Evolutionary conservation across 2,329 filamentous ascomycete species (phyloP).

Genomic region (Davidsoniella eucalypti): DNA sequence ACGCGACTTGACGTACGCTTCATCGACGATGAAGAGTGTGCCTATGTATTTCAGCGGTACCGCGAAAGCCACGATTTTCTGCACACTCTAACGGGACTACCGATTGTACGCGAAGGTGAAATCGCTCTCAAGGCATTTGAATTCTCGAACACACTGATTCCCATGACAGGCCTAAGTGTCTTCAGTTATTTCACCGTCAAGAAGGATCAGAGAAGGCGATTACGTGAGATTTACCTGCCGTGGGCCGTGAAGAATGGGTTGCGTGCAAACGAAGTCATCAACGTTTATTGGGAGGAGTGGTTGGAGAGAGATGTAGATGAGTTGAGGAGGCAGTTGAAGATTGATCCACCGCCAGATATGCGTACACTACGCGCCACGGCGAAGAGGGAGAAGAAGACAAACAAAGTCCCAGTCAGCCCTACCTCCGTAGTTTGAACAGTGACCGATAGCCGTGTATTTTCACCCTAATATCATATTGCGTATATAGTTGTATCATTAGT

Average conservation of each 20-base stretch:
- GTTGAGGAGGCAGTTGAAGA: slow-evolving; percentile 56
- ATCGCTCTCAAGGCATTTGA: slow-evolving; percentile 96
- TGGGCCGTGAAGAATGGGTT: slow-evolving; percentile 83
- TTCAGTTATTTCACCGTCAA: slow-evolving; percentile 79
- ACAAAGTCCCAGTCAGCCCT: not conserved
- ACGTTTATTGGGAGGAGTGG: slow-evolving; percentile 96
- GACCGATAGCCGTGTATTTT: not conserved
- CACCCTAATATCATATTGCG: not conserved
- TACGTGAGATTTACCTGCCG: slow-evolving; percentile 62
- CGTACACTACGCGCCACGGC: slow-evolving; percentile 57
- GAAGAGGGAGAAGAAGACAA: slow-evolving; percentile 46
- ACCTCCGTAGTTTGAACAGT: not conserved
- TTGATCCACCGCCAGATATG: slow-evolving; percentile 80
- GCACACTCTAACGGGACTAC: slow-evolving; percentile 82
- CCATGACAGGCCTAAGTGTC: slow-evolving; percentile 83
- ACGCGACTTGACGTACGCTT: slow-evolving; percentile 70
- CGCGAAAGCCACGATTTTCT: slow-evolving; percentile 97
- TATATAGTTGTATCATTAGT: no score
- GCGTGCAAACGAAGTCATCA: slow-evolving; percentile 64
- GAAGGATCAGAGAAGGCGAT: slow-evolving; percentile 57
- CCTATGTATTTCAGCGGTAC: slow-evolving; percentile 97
- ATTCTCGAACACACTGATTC: slow-evolving; percentile 83
- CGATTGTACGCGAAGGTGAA: slow-evolving; percentile 86
- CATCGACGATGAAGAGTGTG: slow-evolving; percentile 88
- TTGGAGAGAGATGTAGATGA: slow-evolving; percentile 68